Percentiles rank a stretch among this genome's conserved stretches.
These are phyloP conservation scores for Allium fistulosum DNA, from an alignment of 106 monocot genomes.

Conservation along the genomic window DNA sequence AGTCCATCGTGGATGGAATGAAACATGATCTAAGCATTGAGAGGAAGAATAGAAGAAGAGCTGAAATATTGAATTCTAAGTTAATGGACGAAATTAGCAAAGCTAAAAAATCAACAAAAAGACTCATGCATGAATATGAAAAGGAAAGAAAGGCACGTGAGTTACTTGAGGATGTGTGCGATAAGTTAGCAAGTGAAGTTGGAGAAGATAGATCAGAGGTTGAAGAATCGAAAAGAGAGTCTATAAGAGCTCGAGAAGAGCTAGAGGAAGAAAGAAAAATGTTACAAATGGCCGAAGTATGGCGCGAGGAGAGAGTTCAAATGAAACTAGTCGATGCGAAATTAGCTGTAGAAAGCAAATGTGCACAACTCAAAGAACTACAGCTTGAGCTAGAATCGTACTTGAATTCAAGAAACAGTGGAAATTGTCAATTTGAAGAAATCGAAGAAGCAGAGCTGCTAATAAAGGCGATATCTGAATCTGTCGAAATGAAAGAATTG, in stretches of 20 bases:
- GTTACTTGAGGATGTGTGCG: conserved; percentile 71
- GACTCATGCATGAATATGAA: conserved; percentile 47
- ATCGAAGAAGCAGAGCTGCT: conserved; percentile 44
- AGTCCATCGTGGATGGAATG: conserved; percentile 29
- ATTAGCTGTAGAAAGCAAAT: conserved; percentile 53
- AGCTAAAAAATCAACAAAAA: conserved; percentile 37
- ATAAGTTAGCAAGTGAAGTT: conserved; percentile 62
- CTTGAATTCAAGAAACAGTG: conserved; percentile 4
- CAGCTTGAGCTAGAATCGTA: conserved; percentile 45
- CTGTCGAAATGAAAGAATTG: conserved; percentile 22
- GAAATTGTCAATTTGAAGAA: conserved; percentile 2
- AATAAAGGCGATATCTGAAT: conserved; percentile 21
- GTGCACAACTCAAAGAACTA: conserved; percentile 29
- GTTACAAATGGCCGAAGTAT: conserved; percentile 88
- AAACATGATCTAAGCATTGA: conserved; percentile 47
- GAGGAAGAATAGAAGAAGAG: conserved; percentile 40
- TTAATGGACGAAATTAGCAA: conserved; percentile 47
- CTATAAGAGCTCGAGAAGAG: conserved; percentile 47
- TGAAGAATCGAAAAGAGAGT: conserved; percentile 53
- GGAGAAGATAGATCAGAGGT: conserved; percentile 70
- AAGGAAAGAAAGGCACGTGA: conserved; percentile 71
- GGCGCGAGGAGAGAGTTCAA: conserved; percentile 90
- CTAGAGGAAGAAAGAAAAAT: conserved; percentile 77
- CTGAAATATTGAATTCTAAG: conserved; percentile 48
- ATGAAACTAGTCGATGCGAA: conserved; percentile 87